phyloP scores from a whole-genome alignment of 805 yeast species.

The Candida chauliodis region DNA sequence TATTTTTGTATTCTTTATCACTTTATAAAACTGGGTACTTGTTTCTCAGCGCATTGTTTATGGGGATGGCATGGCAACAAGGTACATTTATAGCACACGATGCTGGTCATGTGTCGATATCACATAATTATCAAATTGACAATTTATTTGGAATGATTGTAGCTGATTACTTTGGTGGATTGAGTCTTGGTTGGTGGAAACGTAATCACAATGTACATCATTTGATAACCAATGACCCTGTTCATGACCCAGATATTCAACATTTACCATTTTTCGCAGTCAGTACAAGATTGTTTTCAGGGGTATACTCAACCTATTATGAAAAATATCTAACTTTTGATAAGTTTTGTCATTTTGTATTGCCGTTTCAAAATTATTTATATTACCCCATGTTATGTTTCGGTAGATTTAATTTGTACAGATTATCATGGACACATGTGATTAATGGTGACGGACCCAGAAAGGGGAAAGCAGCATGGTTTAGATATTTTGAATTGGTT shows the following conservation, averaged over 20 bases:
- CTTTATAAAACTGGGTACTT: conserved; percentile 47
- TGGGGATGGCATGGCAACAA: conserved; percentile 88
- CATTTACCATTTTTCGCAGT: conserved; percentile 91
- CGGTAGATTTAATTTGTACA: conserved; percentile 82
- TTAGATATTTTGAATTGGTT: conserved; percentile 69
- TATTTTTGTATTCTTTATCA: conserved; percentile 49
- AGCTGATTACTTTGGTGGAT: conserved; percentile 83
- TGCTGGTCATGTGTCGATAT: conserved; percentile 81
- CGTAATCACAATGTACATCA: conserved; percentile 93
- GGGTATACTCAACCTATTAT: conserved; percentile 77
- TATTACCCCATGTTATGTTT: conserved; percentile 79
- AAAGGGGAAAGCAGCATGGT: conserved; percentile 81
- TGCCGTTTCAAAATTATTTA: conserved; percentile 64
- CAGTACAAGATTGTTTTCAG: conserved; percentile 62
- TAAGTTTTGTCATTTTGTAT: conserved; percentile 50
- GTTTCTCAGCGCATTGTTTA: conserved; percentile 53
- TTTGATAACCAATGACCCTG: conserved; percentile 85
- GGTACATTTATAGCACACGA: conserved; percentile 85
- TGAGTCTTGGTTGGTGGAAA: conserved; percentile 94
- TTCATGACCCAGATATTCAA: conserved; percentile 92
- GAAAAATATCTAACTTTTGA: conserved; percentile 68
- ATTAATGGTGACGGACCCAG: conserved; percentile 75
- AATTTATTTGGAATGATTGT: conserved; percentile 68
- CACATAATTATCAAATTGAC: conserved; percentile 76
- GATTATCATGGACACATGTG: conserved; percentile 76